A percentile compares a stretch with the other conserved stretches of the same genome.
These are phyloP conservation scores for Cryphonectria nitschkei DNA, from an alignment of 2,329 filamentous ascomycete genomes.

Conservation along the genomic window DNA sequence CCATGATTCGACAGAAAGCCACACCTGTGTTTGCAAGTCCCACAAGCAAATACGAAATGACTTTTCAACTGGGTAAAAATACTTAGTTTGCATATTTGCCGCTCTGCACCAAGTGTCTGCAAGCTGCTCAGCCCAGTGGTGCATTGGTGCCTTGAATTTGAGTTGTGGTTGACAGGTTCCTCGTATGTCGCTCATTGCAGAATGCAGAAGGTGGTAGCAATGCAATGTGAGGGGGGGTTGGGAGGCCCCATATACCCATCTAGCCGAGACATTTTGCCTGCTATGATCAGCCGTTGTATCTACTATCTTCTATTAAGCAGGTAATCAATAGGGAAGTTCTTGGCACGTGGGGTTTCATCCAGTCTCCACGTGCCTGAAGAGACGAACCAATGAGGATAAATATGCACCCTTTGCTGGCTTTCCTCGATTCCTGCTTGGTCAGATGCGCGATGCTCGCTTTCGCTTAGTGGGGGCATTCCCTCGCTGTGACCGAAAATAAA, in stretches of 20 bases:
- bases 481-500: neutral
- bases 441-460: neutral
- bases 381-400: neutral
- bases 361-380: neutral
- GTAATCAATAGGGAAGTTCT: neutral
- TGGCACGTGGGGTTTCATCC: neutral
- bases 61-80: neutral
- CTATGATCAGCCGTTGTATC: neutral
- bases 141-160: neutral
- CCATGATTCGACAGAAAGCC: slow-evolving; percentile 1
- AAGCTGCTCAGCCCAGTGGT: neutral
- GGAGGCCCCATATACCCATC: neutral
- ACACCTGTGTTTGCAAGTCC: neutral
- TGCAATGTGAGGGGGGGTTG: neutral
- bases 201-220: slow-evolving; percentile 15
- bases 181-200: slow-evolving; percentile 9
- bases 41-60: neutral
- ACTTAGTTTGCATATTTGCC: neutral
- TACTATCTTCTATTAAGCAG: neutral
- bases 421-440: neutral
- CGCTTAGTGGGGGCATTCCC: neutral
- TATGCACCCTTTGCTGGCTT: neutral
- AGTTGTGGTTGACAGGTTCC: neutral
- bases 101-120: neutral
- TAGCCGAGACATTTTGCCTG: slow-evolving; percentile 8